Conservation (phyloP, 2,329 filamentous ascomycete species). For the Aspergillus costaricaensis region DNA sequence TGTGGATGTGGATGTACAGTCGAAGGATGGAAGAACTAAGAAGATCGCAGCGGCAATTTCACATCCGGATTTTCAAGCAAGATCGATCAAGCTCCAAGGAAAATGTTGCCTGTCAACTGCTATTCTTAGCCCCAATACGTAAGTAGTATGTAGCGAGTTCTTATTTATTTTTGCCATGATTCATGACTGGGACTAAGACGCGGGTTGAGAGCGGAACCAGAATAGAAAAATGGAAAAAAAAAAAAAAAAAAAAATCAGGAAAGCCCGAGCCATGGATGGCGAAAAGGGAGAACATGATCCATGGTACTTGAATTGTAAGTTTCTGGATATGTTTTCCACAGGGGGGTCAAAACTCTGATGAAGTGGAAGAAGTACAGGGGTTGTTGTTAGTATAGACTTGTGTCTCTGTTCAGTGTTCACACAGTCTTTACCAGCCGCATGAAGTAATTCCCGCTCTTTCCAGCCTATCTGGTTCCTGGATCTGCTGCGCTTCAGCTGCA, state of each 20-base stretch:
- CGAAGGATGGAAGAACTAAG: background rate
- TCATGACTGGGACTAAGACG: background rate
- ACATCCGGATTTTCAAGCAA: background rate
- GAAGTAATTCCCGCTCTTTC: background rate
- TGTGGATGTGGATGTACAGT: background rate
- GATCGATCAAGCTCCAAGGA: background rate
- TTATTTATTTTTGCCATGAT: background rate
- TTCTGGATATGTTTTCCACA: background rate
- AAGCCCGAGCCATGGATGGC: background rate
- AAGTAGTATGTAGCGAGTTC: background rate
- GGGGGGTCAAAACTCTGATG: background rate
- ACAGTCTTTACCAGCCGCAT: background rate
- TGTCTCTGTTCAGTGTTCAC: too few relatives aligned
- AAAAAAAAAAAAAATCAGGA: background rate
- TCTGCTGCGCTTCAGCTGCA: slow-evolving; percentile 1
- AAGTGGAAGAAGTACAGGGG: too few relatives aligned
- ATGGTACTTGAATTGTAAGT: background rate
- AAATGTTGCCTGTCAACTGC: slow-evolving; percentile 8
- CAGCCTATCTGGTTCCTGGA: slow-evolving; percentile 6
- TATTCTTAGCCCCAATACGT: background rate
- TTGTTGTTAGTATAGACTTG: too few relatives aligned
- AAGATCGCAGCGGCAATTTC: background rate
- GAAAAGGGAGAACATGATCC: background rate
- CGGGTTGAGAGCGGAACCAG: background rate
- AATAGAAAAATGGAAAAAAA: slow-evolving; percentile 3